Evolutionary conservation across 1,284 basidiomycete genomes (phyloP), one percentile per base, ranked within the genome.

Genomic region (Fomes fomentarius): DNA sequence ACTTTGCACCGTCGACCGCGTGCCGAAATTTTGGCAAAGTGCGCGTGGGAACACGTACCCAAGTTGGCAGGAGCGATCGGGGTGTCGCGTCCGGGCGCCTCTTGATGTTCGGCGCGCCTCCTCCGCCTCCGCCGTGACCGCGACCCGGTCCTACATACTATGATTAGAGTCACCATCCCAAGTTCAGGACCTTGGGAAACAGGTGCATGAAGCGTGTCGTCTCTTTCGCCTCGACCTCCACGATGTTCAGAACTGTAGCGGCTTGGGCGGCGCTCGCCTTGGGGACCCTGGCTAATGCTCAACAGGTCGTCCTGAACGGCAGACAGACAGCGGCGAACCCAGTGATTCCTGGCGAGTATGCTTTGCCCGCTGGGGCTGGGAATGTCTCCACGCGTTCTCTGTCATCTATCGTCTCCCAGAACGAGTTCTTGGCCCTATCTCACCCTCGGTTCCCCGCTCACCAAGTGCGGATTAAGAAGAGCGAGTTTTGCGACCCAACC

Each of bases 401-500:
- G 33, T 65, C 69, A 7, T 61, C 65, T 11, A 31, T 82, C 40
- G 40, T 65, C 4, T 70, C 73, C 12, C 67, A 71, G 52, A 64
- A 69, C 34, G 63, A 68, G 0, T 86, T 75, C 55, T 75, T 76
- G 2, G 61, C 73, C 3, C 66, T 86, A 24, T 69, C 66, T 1
- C 79, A 83, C 63, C 71, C 81, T 1, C 64, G 63, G 4, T 82
- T 80, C 55, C 82, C 83, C 9, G 66, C 70, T 21, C 79, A 85
- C 56, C 69, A 73, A 44, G 75, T 87, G n/a, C 77, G 84, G 24
- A 69, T 87, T 55, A 87, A 85, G 70, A 83, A 83, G 68, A 78
- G 73, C 12, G 62, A 72, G 24, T 85, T 86, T 64, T 87, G 84
- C 59, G 83, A 86, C 63, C 76, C 78, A n/a, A 84, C 81, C n/a